Percentiles rank a stretch among this genome's conserved stretches.
phyloP scores from a whole-genome alignment of 1,284 basidiomycete species.

The Microbotryomycetes sp. region DNA sequence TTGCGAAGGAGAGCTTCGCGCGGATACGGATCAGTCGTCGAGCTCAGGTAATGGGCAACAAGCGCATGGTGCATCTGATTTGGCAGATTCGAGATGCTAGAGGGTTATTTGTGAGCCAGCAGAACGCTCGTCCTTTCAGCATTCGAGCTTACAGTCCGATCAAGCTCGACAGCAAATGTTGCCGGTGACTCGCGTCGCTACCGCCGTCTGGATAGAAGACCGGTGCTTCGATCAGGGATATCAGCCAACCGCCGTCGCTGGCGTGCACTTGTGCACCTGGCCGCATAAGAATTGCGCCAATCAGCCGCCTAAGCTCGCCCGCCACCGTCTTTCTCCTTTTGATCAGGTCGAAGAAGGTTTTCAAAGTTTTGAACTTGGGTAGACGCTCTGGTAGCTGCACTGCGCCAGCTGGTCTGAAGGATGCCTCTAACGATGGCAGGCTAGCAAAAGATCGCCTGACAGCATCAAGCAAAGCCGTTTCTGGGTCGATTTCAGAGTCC shows the following conservation, averaged over 20 bases:
- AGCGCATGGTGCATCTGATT: conserved; percentile 13
- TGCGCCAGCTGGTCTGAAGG: neutral
- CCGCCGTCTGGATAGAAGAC: neutral
- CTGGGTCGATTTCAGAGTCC: neutral
- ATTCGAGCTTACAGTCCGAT: conserved; percentile 15
- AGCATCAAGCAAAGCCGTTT: neutral
- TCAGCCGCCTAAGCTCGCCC: conserved; percentile 8
- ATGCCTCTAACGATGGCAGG: conserved; percentile 14
- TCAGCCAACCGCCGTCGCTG: conserved; percentile 14
- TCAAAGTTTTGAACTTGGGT: neutral
- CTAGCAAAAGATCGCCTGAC: conserved; percentile 6
- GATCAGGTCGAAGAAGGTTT: conserved; percentile 1
- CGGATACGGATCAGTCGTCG: conserved; percentile 2
- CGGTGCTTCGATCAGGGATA: conserved; percentile 19
- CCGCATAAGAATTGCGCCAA: conserved; percentile 14
- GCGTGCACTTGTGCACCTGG: conserved; percentile 9
- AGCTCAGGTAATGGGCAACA: conserved; percentile 12
- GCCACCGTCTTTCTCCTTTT: neutral
- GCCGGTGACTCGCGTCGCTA: neutral
- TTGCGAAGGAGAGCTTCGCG: conserved; percentile 2
- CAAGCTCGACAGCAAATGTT: conserved; percentile 4
- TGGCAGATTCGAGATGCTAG: conserved; percentile 17
- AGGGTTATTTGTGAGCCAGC: neutral
- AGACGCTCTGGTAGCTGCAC: neutral
- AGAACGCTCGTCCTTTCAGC: neutral